Base-by-base conservation (phyloP, 192 early-diverging fungal species). In the Umbelopsis ramanniana region DNA sequence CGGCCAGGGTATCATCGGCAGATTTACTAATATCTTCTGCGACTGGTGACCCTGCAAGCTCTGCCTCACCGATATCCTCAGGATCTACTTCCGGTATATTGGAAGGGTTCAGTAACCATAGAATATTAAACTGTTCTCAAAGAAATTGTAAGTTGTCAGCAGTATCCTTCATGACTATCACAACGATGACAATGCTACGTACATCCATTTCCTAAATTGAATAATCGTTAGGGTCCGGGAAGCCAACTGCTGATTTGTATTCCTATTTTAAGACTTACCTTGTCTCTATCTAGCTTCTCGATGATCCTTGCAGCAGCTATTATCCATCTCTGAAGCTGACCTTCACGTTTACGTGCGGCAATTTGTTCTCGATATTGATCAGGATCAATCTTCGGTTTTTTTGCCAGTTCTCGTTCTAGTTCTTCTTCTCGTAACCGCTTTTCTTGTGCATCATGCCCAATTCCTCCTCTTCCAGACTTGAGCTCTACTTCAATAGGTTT, bases 371-470 rank as follows among this genome's bases (percentile, higher is more conserved):
- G 76, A 50, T 67, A 86, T 14, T 75, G 75, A 21, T 79, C 79
- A 29, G 80, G 78, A 76, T 76, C 81, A 21, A 74, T 53, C 9
- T 73, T 68, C 4, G 63, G 50, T 22, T 69, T 69, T 23, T 78
- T 73, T 0, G 66, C 67, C 35, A 74, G 38, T 10, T 77, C 68
- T 26, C 68, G 47, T 38, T 75, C 73, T 3, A 80, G 43, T 29
- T 79, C 63, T 52, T 84, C 85, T 46, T 84, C 76, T 17, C 53
- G 55, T 46, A 69, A 29, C 10, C 79, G 71, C 47, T 83, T 86
- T 50, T 74, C 15, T n/a, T 46, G 24, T 8, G 73, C 66, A 10
- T 84, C 85, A 75, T 82, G 73, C 22, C 85, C 85, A 4, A 86
- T 67, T n/a, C 85, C 85, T 9, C 76, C 70, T n/a, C 85, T 73